Evolutionary conservation across 2,329 filamentous ascomycete species (phyloP).

Genomic region (Microcyclospora tardicrescens): DNA sequence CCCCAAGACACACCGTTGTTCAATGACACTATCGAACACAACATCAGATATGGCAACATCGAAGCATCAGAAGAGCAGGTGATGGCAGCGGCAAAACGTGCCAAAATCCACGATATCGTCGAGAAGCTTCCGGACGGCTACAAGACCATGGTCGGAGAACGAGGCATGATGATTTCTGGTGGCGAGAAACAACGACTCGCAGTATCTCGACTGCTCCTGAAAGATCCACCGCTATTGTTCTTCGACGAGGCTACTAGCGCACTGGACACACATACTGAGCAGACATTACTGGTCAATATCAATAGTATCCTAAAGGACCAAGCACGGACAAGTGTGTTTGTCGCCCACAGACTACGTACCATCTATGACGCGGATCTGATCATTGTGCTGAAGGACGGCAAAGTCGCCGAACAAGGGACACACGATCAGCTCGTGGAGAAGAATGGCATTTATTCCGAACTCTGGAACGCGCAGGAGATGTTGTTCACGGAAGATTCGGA

Average conservation of each 20-base stretch:
- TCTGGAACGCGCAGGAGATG: slow-evolving; percentile 56
- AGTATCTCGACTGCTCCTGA: slow-evolving; percentile 69
- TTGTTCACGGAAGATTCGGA: slow-evolving; percentile 22
- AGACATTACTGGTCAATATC: slow-evolving; percentile 80
- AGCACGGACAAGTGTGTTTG: slow-evolving; percentile 79
- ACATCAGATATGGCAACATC: slow-evolving; percentile 84
- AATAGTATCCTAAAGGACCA: slow-evolving; percentile 86
- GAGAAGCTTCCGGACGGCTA: slow-evolving; percentile 69
- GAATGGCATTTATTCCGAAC: slow-evolving; percentile 69
- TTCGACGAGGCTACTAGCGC: slow-evolving; percentile 93
- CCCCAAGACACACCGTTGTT: slow-evolving; percentile 95
- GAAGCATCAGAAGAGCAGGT: slow-evolving; percentile 62
- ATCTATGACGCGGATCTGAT: slow-evolving; percentile 89
- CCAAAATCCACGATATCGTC: slow-evolving; percentile 75
- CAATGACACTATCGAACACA: slow-evolving; percentile 91
- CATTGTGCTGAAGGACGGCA: slow-evolving; percentile 73
- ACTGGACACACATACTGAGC: slow-evolving; percentile 85
- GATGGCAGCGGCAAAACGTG: slow-evolving; percentile 62
- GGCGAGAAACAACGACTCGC: slow-evolving; percentile 89
- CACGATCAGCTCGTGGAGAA: slow-evolving; percentile 71
- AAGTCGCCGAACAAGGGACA: slow-evolving; percentile 78
- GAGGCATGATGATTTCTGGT: slow-evolving; percentile 89
- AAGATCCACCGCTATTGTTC: slow-evolving; percentile 81
- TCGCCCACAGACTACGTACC: slow-evolving; percentile 81
- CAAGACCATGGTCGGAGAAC: slow-evolving; percentile 79